Conservation (phyloP, 1,284 basidiomycete genomes). For the Microbotryum scabiosae region DNA sequence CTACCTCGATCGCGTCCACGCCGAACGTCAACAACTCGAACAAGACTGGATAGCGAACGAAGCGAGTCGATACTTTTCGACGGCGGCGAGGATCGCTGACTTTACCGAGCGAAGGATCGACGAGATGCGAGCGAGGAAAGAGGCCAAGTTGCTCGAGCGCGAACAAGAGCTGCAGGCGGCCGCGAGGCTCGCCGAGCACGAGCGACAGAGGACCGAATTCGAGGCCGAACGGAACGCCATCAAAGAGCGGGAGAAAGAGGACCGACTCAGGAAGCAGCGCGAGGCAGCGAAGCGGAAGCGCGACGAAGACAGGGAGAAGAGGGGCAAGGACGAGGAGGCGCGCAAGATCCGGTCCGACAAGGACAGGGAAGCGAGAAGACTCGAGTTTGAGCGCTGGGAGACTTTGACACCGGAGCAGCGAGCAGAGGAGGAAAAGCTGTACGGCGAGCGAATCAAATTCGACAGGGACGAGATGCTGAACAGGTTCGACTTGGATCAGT, state of each 20-base stretch:
- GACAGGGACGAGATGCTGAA: neutral
- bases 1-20: conserved; percentile 19
- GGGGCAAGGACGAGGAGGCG: conserved; percentile 23
- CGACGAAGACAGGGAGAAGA: conserved; percentile 23
- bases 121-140: conserved; percentile 14
- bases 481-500: conserved; percentile 5
- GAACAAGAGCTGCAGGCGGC: neutral
- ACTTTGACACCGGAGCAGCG: conserved; percentile 25
- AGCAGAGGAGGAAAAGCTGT: conserved; percentile 21
- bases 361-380: conserved; percentile 17
- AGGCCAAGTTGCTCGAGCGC: neutral
- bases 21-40: conserved; percentile 16
- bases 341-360: conserved; percentile 19
- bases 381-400: conserved; percentile 23
- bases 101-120: conserved; percentile 16
- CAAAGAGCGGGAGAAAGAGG: conserved; percentile 25
- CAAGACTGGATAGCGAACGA: conserved; percentile 19
- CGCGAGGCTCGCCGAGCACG: neutral
- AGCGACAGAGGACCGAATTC: conserved; percentile 5
- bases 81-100: conserved; percentile 17
- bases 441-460: conserved; percentile 3
- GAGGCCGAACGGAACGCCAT: neutral
- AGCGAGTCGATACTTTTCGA: conserved; percentile 17
- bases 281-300: conserved; percentile 26
- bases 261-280: conserved; percentile 25